Percentiles rank a stretch among this genome's conserved stretches.
These are phyloP conservation scores for Talaromyces nanjingensis DNA, from an alignment of 495 filamentous ascomycete genomes.

Conservation along the genomic window DNA sequence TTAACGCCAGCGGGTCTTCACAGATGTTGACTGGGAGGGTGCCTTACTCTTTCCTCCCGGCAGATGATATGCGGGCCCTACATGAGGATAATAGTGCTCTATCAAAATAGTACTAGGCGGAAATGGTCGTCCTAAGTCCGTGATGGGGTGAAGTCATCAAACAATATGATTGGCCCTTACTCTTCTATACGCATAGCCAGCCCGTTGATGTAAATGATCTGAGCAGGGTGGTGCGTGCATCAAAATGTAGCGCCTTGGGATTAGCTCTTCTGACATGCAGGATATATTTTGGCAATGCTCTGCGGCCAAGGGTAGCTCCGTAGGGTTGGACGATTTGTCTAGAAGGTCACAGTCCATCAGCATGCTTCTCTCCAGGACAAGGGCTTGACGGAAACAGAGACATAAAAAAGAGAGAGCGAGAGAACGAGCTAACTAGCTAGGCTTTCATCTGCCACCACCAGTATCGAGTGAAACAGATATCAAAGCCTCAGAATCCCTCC, in stretches of 20 bases:
- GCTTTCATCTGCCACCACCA: slow-evolving; percentile 1
- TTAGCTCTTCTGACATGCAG: slow-evolving; percentile 3
- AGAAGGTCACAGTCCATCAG: slow-evolving; percentile 1
- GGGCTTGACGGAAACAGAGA: slow-evolving; percentile 6
- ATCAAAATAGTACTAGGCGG: background rate
- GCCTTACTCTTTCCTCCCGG: background rate
- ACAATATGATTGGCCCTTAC: background rate
- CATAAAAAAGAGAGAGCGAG: background rate
- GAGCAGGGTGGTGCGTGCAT: slow-evolving; percentile 4
- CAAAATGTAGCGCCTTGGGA: background rate
- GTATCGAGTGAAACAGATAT: slow-evolving; percentile 9
- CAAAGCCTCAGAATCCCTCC: background rate
- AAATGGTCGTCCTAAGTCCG: background rate
- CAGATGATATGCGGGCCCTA: background rate
- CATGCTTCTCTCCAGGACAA: background rate
- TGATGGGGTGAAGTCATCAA: background rate
- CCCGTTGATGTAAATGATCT: background rate
- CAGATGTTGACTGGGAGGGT: background rate
- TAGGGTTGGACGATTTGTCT: slow-evolving; percentile 6
- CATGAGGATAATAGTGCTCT: background rate
- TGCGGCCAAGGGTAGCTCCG: background rate
- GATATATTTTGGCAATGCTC: background rate
- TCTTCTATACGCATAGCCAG: background rate
- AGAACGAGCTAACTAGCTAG: slow-evolving; percentile 1
- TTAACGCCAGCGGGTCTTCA: slow-evolving; percentile 1